Conservation (phyloP, 2,329 filamentous ascomycete genomes). For the Knoxdaviesia proteae region DNA sequence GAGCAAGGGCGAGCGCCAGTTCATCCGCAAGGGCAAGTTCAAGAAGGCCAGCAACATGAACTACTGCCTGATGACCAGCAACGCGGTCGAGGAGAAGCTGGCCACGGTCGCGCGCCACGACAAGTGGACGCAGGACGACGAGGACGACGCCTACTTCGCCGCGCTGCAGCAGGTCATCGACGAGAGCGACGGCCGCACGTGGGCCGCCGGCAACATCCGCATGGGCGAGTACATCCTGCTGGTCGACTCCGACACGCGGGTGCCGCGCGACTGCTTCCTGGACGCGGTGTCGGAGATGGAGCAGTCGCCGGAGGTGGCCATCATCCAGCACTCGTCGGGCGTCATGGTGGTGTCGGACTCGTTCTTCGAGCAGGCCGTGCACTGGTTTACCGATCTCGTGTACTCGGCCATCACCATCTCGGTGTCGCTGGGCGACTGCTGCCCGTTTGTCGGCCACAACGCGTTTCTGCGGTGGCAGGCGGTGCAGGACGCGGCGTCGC, state of each 20-base stretch:
- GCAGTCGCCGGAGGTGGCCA: conserved; percentile 45
- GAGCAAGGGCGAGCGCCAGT: conserved; percentile 17
- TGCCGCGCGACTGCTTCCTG: conserved; percentile 45
- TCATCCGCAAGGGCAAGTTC: conserved; percentile 37
- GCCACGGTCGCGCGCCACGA: conserved; percentile 20
- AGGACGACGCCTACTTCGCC: conserved; percentile 26
- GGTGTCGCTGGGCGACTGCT: conserved; percentile 49
- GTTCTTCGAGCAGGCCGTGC: conserved; percentile 54
- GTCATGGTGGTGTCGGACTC: conserved; percentile 57
- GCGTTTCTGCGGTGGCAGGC: conserved; percentile 48
- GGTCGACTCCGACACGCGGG: conserved; percentile 48
- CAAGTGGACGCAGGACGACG: conserved; percentile 20
- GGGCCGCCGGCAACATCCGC: conserved; percentile 39
- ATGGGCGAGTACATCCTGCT: conserved; percentile 44
- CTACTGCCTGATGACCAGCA: conserved; percentile 38
- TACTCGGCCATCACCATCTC: conserved; percentile 54
- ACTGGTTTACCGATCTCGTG: conserved; percentile 61
- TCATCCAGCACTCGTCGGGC: conserved; percentile 51
- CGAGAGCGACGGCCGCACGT: conserved; percentile 27
- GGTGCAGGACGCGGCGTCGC: conserved; percentile 14
- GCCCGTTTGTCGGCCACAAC: conserved; percentile 62
- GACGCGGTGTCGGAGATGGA: conserved; percentile 56
- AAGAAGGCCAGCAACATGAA: conserved; percentile 53
- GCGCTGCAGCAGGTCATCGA: conserved; percentile 27
- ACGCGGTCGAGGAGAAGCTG: conserved; percentile 40